Base-by-base conservation (phyloP, 345 rosid genomes). In the Theobroma cacao region DNA sequence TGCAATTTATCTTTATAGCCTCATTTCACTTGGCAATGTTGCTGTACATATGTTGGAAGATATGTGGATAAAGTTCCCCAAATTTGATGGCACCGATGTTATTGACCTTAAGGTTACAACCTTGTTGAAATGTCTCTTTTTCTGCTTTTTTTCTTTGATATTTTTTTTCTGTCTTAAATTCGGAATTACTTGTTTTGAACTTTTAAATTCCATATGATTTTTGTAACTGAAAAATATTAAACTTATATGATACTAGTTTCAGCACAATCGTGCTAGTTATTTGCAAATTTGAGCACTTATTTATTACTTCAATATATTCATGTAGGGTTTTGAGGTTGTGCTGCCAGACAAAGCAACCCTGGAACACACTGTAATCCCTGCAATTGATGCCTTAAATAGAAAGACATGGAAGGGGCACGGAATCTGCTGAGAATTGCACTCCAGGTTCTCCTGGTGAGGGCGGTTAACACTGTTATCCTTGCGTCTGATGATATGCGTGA, bases 321-420 rank as follows among this genome's bases (percentile, higher is more conserved):
- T 31, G 75, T 85, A 91, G 95, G 95, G 93, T 5, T 86, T 91
- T 86, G 93, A 91, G 84, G 93, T 85, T 28, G 89, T 90, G 81
- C 69, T 88, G 81, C 95, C 89, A 28, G 95, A 91, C 63, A 88
- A 85, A 76, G 89, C 82, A 63, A 90, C 90, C 74, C 79, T 80
- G 85, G 90, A 91, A 67, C 90, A 88, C 72, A 82, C 84, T 15
- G 72, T 86, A 72, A 77, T 85, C 48, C 95, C 92, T 9, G 87
- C 84, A 47, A 53, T 80, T 22, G 92, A 88, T 48, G 88, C 93
- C 11, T 14, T 87, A 82, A 77, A 79, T 63, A 84, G 84, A 65
- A 73, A 61, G 95, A 91, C 85, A 85, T 83, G 80, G 90, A 83
- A 84, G 93, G 93, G 66, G 93, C 95, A 71, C 71, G 81, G 18